Conservation (phyloP, 352 stramenopile species). For the Phytophthora cryptogea region DNA sequence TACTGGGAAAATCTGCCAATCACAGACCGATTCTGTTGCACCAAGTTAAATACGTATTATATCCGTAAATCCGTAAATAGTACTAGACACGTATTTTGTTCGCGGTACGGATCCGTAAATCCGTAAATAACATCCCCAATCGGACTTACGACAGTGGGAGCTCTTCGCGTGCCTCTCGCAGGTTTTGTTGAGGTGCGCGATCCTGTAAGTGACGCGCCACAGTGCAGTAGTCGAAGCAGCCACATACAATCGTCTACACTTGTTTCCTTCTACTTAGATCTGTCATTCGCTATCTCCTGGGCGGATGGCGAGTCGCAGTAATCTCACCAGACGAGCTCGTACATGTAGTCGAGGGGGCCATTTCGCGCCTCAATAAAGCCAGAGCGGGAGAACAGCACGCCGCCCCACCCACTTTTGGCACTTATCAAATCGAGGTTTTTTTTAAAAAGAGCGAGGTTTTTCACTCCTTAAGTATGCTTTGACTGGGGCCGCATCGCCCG, state of each 20-base stretch:
- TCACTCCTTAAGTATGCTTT: slow-evolving; percentile 31
- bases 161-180: slow-evolving; percentile 14
- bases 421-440: slow-evolving; percentile 24
- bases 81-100: slow-evolving; percentile 2
- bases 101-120: not conserved
- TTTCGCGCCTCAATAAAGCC: slow-evolving; percentile 42
- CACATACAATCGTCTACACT: too few relatives aligned
- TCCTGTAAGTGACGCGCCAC: slow-evolving; percentile 19
- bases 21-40: too few relatives aligned
- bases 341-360: not conserved
- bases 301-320: slow-evolving; percentile 4
- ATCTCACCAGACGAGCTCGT: slow-evolving; percentile 27
- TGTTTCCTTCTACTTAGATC: too few relatives aligned
- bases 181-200: slow-evolving; percentile 30
- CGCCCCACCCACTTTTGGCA: slow-evolving; percentile 19
- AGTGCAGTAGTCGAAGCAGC: slow-evolving; percentile 7
- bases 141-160: slow-evolving; percentile 20
- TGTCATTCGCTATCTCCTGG: too few relatives aligned
- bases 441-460: slow-evolving; percentile 33
- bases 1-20: too few relatives aligned
- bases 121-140: not conserved
- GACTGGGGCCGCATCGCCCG: slow-evolving; percentile 15
- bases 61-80: not conserved
- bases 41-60: too few relatives aligned
- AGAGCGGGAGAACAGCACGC: slow-evolving; percentile 31